Conservation (phyloP, 169 alveolate species). For the Cryptosporidium tyzzeri region DNA sequence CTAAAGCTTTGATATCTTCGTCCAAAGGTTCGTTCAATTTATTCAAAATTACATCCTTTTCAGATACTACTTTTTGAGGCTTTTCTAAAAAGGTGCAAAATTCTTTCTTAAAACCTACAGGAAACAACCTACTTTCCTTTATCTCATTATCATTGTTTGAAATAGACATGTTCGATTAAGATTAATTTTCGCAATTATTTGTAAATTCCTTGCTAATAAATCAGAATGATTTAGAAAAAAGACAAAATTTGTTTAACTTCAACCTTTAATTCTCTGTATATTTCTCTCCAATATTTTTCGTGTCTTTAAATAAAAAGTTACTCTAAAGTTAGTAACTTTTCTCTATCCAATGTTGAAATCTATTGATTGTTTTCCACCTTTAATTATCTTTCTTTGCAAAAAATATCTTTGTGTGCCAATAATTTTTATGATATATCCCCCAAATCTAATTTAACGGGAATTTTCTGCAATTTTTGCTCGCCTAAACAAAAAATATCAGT, state of each 20-base stretch:
- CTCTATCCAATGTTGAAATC: neutral
- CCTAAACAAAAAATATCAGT: constrained; percentile 1
- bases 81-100: constrained; percentile 62
- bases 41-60: constrained; percentile 6
- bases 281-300: neutral
- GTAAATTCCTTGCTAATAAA: neutral
- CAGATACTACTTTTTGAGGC: constrained; percentile 22
- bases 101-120: constrained; percentile 56
- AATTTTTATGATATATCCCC: neutral
- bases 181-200: too few relatives aligned
- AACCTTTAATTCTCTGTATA: neutral
- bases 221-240: too few relatives aligned
- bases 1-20: constrained; percentile 69
- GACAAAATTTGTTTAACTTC: neutral
- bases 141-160: neutral
- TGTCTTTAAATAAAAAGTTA: too few relatives aligned
- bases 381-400: neutral
- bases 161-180: neutral
- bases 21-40: constrained; percentile 63
- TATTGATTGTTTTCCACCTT: neutral
- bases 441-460: neutral
- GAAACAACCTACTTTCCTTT: constrained; percentile 37
- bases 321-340: neutral
- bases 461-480: constrained; percentile 1
- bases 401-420: neutral